Conservation (phyloP, 805 yeast genomes). For the Kregervanrija delftensis region DNA sequence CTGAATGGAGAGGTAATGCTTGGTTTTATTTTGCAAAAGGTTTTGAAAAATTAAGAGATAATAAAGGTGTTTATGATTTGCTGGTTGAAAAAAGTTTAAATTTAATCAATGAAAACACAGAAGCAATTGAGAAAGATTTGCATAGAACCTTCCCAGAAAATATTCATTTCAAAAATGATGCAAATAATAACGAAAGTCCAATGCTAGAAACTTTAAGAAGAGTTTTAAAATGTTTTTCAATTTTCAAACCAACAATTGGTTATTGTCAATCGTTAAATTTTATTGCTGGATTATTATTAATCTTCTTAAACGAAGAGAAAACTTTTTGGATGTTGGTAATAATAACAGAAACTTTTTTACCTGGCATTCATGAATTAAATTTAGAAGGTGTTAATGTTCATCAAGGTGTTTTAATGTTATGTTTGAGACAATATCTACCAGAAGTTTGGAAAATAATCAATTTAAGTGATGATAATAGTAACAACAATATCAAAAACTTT, state of each 20-base stretch:
- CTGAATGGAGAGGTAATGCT: constrained; percentile 95
- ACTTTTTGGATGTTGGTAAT: constrained; percentile 96
- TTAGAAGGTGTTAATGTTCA: constrained; percentile 92
- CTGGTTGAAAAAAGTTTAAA: constrained; percentile 53
- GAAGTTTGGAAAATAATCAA: constrained; percentile 59
- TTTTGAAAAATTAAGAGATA: constrained; percentile 46
- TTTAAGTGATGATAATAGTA: constrained; percentile 9
- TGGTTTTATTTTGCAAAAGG: constrained; percentile 96
- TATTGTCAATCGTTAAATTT: constrained; percentile 95
- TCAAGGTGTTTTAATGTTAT: constrained; percentile 88
- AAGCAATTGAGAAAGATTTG: constrained; percentile 89
- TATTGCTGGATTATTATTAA: constrained; percentile 75
- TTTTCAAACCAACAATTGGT: constrained; percentile 83
- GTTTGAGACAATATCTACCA: constrained; percentile 79
- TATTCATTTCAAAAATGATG: constrained; percentile 54
- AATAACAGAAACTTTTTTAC: constrained; percentile 75
- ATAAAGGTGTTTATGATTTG: constrained; percentile 67
- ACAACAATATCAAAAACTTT: constrained; percentile 11
- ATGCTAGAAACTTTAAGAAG: constrained; percentile 69
- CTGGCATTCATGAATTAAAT: constrained; percentile 85
- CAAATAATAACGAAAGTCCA: constrained; percentile 44
- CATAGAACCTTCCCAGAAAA: constrained; percentile 96
- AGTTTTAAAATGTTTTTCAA: constrained; percentile 76
- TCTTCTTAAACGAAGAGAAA: constrained; percentile 84
- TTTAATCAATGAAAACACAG: constrained; percentile 60